Evolutionary conservation across 2,329 filamentous ascomycete genomes (phyloP).

Genomic region (Botryotinia convoluta): DNA sequence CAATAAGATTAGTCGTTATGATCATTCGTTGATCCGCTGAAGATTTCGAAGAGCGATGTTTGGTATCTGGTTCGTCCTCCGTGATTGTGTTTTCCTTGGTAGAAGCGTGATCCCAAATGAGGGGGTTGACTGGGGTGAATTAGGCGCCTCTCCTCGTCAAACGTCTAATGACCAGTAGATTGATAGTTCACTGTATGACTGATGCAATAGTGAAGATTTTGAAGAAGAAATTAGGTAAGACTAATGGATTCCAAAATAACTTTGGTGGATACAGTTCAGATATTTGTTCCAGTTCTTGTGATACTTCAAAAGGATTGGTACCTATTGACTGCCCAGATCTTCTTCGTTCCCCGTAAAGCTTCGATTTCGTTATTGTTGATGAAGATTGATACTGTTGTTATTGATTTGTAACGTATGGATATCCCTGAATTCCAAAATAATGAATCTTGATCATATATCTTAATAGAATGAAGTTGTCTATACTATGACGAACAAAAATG

Average conservation of each 20-base stretch:
- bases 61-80: slow-evolving; percentile 8
- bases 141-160: neutral
- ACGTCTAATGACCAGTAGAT: slow-evolving; percentile 6
- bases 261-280: neutral
- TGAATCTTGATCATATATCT: slow-evolving; percentile 26
- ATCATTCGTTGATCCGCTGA: neutral
- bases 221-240: neutral
- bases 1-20: neutral
- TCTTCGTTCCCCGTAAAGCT: neutral
- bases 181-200: neutral
- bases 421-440: neutral
- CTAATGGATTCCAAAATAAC: neutral
- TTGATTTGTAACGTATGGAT: neutral
- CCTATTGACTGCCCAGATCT: neutral
- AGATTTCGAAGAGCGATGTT: neutral
- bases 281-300: neutral
- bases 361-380: neutral
- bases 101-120: slow-evolving; percentile 1
- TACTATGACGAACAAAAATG: slow-evolving; percentile 32
- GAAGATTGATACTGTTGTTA: neutral
- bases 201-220: neutral
- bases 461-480: slow-evolving; percentile 25
- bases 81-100: neutral
- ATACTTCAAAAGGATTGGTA: slow-evolving; percentile 3
- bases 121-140: slow-evolving; percentile 1